Base-by-base conservation (phyloP, 441 rosid genomes). In the Pelargonium myrrhifolium region DNA sequence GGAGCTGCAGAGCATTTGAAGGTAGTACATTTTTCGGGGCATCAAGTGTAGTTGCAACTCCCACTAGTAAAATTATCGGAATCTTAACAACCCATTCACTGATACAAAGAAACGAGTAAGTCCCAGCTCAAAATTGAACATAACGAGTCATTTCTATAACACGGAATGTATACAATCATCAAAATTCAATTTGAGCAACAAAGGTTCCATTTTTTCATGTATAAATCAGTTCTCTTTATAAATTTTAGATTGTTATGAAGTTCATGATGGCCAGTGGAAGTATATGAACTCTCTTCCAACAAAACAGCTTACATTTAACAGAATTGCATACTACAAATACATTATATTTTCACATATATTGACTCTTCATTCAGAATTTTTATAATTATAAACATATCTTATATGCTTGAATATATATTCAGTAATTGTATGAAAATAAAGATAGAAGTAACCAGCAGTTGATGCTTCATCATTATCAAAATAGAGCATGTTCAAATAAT, bases 1-100 rank as follows among this genome's bases (percentile, higher is more conserved):
- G 74, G 75, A 75, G 76, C 76, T 85, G 97, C 55, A 89, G 82
- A 5, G 87, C 85, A 60, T 76, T 83, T 69, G 85, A 84, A 65
- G 86, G 78, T 68, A 94, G 87, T 68, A 84, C 78, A 66, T 72
- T 83, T 82, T 82, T 84, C 53, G 80, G 84, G 37, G 88, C 83
- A 79, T 89, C 96, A 72, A 82, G 83, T 53, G 92, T 88, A 66
- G 97, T 94, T 70, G 99, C 85, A 70, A 89, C 90, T 45, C 99
- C 97, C 87, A 89, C 82, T 66, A 94, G 80, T 53, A 91, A 68
- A 67, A 86, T 78, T 65, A 86, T 78, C 14, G 99, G 99, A 80
- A 94, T 79, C 83, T 86, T 94, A 66, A 85, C 70, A 62, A 81
- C 83, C 93, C 99, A 93, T 77, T 93, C 97, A 71, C 99, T 93